Evolutionary conservation across 257 asterid genomes (phyloP).

Genomic region (Vinca minor): DNA sequence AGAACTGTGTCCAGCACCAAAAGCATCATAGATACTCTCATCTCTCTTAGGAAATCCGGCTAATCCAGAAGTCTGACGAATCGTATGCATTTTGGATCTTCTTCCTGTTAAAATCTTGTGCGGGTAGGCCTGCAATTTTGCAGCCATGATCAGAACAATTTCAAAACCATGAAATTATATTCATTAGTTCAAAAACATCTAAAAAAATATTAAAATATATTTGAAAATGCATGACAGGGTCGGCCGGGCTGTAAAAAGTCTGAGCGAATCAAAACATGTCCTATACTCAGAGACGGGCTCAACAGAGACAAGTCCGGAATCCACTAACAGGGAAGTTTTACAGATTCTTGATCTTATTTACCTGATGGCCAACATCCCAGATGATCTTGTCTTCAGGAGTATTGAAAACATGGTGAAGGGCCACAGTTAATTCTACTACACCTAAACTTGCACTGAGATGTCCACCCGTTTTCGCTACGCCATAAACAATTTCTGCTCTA

Average conservation of each 20-base stretch:
- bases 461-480: conserved; percentile 56
- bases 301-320: too few relatives aligned
- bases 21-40: conserved; percentile 68
- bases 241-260: too few relatives aligned
- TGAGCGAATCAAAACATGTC: too few relatives aligned
- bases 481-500: conserved; percentile 59
- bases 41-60: conserved; percentile 74
- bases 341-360: conserved; percentile 15
- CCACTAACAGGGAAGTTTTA: too few relatives aligned
- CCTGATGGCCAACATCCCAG: conserved; percentile 95
- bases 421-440: conserved; percentile 71
- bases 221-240: too few relatives aligned
- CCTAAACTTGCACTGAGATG: conserved; percentile 71
- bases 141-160: too few relatives aligned
- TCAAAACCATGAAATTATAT: not conserved
- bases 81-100: conserved; percentile 61
- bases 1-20: conserved; percentile 83
- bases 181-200: too few relatives aligned
- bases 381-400: conserved; percentile 67
- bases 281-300: too few relatives aligned
- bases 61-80: conserved; percentile 55
- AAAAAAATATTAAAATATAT: too few relatives aligned
- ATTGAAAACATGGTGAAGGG: conserved; percentile 73
- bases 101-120: conserved; percentile 78
- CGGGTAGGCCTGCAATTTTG: conserved; percentile 75